phyloP scores from a whole-genome alignment of 176 grass and related monocot species.

The Eragrostis nindensis region DNA sequence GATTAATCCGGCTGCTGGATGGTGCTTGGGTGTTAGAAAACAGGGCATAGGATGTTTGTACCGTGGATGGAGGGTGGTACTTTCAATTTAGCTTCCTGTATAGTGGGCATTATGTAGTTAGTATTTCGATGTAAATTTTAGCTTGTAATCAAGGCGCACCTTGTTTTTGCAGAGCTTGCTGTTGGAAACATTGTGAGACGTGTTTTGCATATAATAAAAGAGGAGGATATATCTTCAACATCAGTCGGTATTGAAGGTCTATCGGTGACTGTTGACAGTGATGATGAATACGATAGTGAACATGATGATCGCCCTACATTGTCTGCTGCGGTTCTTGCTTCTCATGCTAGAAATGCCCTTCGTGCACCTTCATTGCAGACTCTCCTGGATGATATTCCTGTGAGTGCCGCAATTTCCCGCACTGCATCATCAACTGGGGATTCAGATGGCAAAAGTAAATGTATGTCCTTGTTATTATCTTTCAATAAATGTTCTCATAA shows the following conservation, averaged over 20 bases:
- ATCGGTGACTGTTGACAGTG: constrained; percentile 66
- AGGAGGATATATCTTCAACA: constrained; percentile 85
- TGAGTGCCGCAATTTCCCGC: constrained; percentile 51
- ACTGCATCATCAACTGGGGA: constrained; percentile 71
- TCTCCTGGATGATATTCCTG: constrained; percentile 85
- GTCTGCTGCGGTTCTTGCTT: constrained; percentile 84
- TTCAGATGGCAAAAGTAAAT: constrained; percentile 95
- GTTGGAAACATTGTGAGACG: constrained; percentile 97
- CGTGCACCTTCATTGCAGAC: constrained; percentile 94
- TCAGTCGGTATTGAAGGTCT: constrained; percentile 73
- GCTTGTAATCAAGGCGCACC: neutral
- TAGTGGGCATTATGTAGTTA: constrained; percentile 1
- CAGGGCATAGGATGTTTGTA: neutral
- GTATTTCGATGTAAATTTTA: neutral
- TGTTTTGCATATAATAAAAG: constrained; percentile 93
- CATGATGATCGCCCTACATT: constrained; percentile 67
- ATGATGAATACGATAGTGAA: constrained; percentile 70
- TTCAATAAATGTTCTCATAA: constrained; percentile 46
- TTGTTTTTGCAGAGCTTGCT: constrained; percentile 68
- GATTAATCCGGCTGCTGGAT: constrained; percentile 29
- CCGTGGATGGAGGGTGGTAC: neutral
- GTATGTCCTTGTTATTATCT: constrained; percentile 44
- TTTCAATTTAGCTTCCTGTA: neutral
- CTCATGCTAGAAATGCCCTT: constrained; percentile 89
- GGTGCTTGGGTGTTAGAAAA: neutral